Evolutionary conservation across 352 stramenopile species (phyloP), one percentile per base, ranked within the genome.

Genomic region (Pilasporangium apinafurcum): DNA sequence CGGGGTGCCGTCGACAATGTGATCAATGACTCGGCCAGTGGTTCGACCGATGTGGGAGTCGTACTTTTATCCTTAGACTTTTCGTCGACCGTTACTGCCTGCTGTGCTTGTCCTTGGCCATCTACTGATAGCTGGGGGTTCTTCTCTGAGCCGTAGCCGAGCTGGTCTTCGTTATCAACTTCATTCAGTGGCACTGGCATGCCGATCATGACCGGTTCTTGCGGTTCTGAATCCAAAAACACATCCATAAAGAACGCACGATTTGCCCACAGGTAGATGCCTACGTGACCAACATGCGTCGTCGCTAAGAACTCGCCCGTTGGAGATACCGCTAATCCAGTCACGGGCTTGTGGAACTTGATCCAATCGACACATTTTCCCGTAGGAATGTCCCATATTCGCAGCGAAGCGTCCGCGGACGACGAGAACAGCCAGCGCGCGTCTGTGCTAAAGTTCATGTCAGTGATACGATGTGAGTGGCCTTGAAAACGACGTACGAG

Each of bases 221-320:
- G 67, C 1, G 91, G 82, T 49, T 90, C 75, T 8, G 67, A 56
- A 56, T 93, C 71, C 18, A 87, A 53, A 47, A 94, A 92, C 37
- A 97, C 78, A 9, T 95, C 70, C 36, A 81, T 82, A 53, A 98
- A 98, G 63, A 95, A 97, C 31, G 73, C 86, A 27, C 86, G 90
- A 67, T 98, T 97, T 10, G 91, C 92, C 93, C 93, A 98, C 8
- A 98, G 58, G 60, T 85, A 96, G 51, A 98, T 95, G 16, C 94
- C 94, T 3, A 97, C 63, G 42, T 89, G 80, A 26, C 77, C 75
- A 1, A 87, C 72, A 59, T 98, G 94, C 8, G 86, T 96, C n/a
- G 95, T 98, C 26, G 91, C 89, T 14, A 98, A 53, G 60, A 97
- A 98, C 61, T 98, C 95, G 38, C 93, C 92, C 14, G 95, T 98